phyloP scores from a whole-genome alignment of 164 flowering plant species.

The Nelumbo lutea region DNA sequence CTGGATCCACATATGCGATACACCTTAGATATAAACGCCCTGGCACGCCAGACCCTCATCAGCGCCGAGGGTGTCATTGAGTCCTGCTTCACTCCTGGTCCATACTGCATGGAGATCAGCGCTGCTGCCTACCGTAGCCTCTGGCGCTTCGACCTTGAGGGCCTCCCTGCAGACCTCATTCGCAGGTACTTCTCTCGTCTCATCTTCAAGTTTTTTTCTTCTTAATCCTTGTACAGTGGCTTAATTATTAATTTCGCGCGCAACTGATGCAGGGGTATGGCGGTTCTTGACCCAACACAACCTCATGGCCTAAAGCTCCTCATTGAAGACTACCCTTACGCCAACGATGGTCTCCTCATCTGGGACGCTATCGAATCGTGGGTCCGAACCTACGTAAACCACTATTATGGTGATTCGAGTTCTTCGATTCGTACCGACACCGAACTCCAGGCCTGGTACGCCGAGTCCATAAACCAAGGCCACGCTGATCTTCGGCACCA shows the following conservation, averaged over 20 bases:
- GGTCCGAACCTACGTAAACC: constrained; percentile 60
- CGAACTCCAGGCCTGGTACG: constrained; percentile 92
- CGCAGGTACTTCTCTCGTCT: constrained; percentile 42
- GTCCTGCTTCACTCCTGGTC: constrained; percentile 81
- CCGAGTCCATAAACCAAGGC: constrained; percentile 75
- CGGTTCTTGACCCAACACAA: constrained; percentile 59
- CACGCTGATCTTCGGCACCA: constrained; percentile 65
- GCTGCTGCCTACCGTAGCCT: constrained; percentile 58
- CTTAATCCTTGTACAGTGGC: neutral
- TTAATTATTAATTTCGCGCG: neutral
- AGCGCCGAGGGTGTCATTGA: constrained; percentile 88
- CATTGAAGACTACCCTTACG: constrained; percentile 89
- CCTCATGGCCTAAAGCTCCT: constrained; percentile 77
- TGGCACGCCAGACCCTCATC: constrained; percentile 78
- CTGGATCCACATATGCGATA: constrained; percentile 96
- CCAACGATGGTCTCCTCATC: constrained; percentile 76
- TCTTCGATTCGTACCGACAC: constrained; percentile 34
- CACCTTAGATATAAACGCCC: constrained; percentile 77
- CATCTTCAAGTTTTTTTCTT: neutral
- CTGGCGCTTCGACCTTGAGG: constrained; percentile 88
- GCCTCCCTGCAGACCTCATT: constrained; percentile 87
- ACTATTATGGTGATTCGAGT: constrained; percentile 59
- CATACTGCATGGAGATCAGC: constrained; percentile 80
- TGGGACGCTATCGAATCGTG: constrained; percentile 78
- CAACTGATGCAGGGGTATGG: constrained; percentile 58